A percentile compares a stretch with the other conserved stretches of the same genome.
Conservation (phyloP, 1,284 basidiomycete genomes). For the Tremellales sp. region DNA sequence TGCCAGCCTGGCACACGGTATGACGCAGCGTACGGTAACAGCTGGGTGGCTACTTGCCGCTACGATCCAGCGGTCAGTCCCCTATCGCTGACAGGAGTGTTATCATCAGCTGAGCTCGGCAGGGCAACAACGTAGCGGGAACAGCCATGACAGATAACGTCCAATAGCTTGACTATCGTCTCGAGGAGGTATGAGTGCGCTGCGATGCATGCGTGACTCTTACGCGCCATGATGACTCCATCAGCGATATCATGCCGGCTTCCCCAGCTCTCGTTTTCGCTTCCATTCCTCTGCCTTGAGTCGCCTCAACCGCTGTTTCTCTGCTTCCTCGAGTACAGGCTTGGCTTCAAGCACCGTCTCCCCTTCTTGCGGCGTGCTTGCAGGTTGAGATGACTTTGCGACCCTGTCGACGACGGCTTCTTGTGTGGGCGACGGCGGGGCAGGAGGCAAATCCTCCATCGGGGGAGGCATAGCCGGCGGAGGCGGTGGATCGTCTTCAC, state of each 20-base stretch:
- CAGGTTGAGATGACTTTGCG: background rate
- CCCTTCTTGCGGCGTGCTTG: background rate
- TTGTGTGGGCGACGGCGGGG: slow-evolving; percentile 9
- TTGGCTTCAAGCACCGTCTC: background rate
- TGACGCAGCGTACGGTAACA: background rate
- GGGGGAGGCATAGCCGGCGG: slow-evolving; percentile 15
- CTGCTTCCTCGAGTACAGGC: slow-evolving; percentile 11
- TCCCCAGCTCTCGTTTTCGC: slow-evolving; percentile 11
- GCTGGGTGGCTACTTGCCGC: slow-evolving; percentile 1
- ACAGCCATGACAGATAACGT: no score
- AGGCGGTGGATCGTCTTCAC: slow-evolving; percentile 11
- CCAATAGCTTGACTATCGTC: no score
- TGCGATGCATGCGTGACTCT: no score
- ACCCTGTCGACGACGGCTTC: background rate
- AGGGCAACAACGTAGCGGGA: slow-evolving; percentile 11
- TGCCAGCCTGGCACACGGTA: background rate
- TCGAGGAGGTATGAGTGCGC: no score
- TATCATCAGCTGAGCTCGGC: background rate
- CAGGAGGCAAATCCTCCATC: background rate
- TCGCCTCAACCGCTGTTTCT: slow-evolving; percentile 20
- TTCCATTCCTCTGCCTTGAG: slow-evolving; percentile 30
- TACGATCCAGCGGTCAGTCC: slow-evolving; percentile 1
- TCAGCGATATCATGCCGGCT: no score
- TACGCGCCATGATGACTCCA: no score
- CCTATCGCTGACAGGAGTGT: background rate